Percentiles rank a stretch among this genome's conserved stretches.
phyloP scores from a whole-genome alignment of 805 yeast species.

The Priceomyces castillae region DNA sequence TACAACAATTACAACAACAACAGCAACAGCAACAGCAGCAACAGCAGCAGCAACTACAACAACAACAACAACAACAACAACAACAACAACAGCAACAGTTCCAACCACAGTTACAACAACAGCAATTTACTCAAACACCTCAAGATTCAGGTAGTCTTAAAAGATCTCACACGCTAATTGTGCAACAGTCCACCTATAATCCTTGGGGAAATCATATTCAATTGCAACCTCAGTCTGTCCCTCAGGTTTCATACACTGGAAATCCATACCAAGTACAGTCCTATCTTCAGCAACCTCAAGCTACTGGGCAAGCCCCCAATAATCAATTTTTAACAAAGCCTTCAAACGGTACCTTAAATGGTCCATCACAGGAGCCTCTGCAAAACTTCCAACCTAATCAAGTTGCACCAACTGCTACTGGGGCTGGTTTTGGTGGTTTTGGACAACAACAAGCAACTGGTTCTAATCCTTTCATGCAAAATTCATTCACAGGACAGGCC shows the following conservation, averaged over 20 bases:
- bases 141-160: constrained; percentile 5
- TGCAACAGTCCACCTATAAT: constrained; percentile 38
- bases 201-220: constrained; percentile 33
- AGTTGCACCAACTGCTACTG: constrained; percentile 38
- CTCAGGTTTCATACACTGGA: not conserved
- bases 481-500: constrained; percentile 9
- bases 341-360: constrained; percentile 12
- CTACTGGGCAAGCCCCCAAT: constrained; percentile 4
- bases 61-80: constrained; percentile 6
- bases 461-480: constrained; percentile 20
- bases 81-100: constrained; percentile 1
- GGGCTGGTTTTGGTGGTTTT: constrained; percentile 61
- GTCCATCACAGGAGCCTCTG: not conserved
- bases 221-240: not conserved
- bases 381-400: not conserved
- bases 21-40: constrained; percentile 1
- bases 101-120: not conserved
- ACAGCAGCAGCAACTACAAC: constrained; percentile 4
- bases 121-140: not conserved
- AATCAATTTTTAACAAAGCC: constrained; percentile 14
- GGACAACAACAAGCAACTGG: constrained; percentile 29
- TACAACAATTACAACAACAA: constrained; percentile 1
- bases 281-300: not conserved
- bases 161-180: constrained; percentile 28
- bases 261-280: constrained; percentile 6